Evolutionary conservation across 371 early-diverging fungal genomes (phyloP).

Genomic region (Mucor piriformis): DNA sequence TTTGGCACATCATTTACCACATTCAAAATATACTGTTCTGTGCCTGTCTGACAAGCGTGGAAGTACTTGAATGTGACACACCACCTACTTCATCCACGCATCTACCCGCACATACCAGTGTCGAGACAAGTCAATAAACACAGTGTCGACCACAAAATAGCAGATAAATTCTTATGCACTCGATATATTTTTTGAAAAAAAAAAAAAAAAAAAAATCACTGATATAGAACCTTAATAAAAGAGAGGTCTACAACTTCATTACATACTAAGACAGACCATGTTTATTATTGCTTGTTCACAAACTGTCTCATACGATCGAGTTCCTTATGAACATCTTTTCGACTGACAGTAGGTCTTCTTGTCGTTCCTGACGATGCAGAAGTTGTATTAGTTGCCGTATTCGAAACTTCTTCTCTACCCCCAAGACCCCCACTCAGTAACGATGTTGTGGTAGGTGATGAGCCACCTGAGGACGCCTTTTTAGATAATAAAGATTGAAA

Average conservation of each 20-base stretch:
- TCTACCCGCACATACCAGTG: no score
- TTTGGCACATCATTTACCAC: no score
- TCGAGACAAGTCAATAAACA: no score
- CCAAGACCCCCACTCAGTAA: constrained; percentile 13
- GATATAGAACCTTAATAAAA: no score
- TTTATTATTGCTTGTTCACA: constrained; percentile 28
- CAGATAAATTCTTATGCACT: no score
- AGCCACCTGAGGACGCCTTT: constrained; percentile 41
- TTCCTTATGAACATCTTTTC: constrained; percentile 57
- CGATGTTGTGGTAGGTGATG: constrained; percentile 22
- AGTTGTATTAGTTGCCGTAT: not conserved
- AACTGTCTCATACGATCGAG: constrained; percentile 52
- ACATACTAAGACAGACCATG: no score
- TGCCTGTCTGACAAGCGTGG: not conserved
- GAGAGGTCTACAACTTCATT: no score
- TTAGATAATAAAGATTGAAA: constrained; percentile 84
- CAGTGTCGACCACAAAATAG: not conserved
- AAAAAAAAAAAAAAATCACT: not conserved
- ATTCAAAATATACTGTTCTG: not conserved
- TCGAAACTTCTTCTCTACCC: constrained; percentile 1
- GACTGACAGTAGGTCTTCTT: constrained; percentile 40
- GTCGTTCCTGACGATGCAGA: constrained; percentile 16
- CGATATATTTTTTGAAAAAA: not conserved
- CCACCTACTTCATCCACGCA: no score
- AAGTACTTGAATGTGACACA: no score